Evolutionary conservation across 2,329 filamentous ascomycete genomes (phyloP).

Genomic region (Sporothrix sp.): DNA sequence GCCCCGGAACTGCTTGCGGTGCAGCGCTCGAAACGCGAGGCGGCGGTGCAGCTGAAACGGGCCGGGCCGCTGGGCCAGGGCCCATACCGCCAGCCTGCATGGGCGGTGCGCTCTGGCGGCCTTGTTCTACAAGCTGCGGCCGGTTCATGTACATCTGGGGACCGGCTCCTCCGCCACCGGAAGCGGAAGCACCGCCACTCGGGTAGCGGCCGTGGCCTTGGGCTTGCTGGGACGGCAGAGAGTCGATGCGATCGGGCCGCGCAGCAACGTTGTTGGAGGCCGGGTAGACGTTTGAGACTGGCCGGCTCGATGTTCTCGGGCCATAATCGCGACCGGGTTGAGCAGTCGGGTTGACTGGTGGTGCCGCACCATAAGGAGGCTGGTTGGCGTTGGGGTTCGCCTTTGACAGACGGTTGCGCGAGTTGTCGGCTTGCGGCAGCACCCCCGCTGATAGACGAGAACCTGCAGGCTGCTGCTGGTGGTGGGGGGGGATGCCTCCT

Average conservation of each 20-base stretch:
- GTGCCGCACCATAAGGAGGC: neutral
- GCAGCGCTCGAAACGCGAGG: constrained; percentile 2
- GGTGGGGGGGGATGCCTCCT: constrained; percentile 15
- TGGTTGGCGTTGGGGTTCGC: constrained; percentile 18
- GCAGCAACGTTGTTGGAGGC: constrained; percentile 13
- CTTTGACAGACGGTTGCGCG: constrained; percentile 32
- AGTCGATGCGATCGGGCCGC: constrained; percentile 24
- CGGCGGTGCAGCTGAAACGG: constrained; percentile 4
- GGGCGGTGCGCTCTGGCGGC: constrained; percentile 30
- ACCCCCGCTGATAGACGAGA: neutral
- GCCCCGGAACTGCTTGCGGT: neutral
- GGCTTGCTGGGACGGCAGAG: constrained; percentile 15
- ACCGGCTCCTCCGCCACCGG: constrained; percentile 15
- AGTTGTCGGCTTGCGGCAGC: constrained; percentile 25
- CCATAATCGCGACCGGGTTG: constrained; percentile 31
- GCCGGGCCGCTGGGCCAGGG: neutral
- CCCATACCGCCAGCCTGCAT: constrained; percentile 17
- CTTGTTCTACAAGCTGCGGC: constrained; percentile 16
- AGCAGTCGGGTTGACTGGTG: constrained; percentile 14
- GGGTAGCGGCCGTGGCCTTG: constrained; percentile 3
- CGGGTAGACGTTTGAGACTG: constrained; percentile 21
- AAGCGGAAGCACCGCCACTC: neutral
- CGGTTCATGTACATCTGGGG: constrained; percentile 13
- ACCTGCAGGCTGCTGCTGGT: neutral
- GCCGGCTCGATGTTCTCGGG: constrained; percentile 28